Evolutionary conservation across 257 asterid species (phyloP), one percentile per base, ranked within the genome.

Genomic region (Solanum paucissectum): DNA sequence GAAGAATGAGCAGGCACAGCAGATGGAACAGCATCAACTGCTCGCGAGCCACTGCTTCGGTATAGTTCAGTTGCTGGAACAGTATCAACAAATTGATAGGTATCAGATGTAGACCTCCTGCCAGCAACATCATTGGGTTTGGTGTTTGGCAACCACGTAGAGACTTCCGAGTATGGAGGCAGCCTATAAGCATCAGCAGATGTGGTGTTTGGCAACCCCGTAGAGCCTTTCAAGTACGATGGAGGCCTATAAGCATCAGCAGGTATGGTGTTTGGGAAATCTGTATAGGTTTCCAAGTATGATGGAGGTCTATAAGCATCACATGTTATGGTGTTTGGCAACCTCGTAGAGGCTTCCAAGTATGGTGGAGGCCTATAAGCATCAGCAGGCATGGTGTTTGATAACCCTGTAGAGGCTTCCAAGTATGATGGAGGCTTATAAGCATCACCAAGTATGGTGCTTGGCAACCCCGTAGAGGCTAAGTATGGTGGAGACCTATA

Each of bases 51-150:
- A 27, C 87, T 82, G 74, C 76, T 55, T 38, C 81, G 86, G 88
- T 92, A 90, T 16, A 90, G 52, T 38, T 90, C 96, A 14, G 83
- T 91, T 40, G 93, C 95, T 7, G 60, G 83, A 79, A 87, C 91
- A 23, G 92, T 29, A 90, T 93, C 99, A 21, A 92, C 98, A 91
- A 93, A 94, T 85, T 93, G 81, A 36, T 5, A 73, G 0, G 81
- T 73, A 34, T 34, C 81, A 73, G 81, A 34, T 73, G 81, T 34
- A 73, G 18, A 73, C 29, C 27, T 34, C 81, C 46, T 9, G 5
- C 46, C 81, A 73, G 29, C 27, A 34, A 73, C 46, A 34, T 73
- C 7, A 20, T 34, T 71, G 42, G 42, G 77, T 7, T 32, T 33
- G 81, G 46, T 18, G 25, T 18, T 72, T 34, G 46, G 4, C 46